Percentiles rank a stretch among this genome's conserved stretches.
Conservation (phyloP, 805 yeast genomes). For the Diddensiella transvaalensis region DNA sequence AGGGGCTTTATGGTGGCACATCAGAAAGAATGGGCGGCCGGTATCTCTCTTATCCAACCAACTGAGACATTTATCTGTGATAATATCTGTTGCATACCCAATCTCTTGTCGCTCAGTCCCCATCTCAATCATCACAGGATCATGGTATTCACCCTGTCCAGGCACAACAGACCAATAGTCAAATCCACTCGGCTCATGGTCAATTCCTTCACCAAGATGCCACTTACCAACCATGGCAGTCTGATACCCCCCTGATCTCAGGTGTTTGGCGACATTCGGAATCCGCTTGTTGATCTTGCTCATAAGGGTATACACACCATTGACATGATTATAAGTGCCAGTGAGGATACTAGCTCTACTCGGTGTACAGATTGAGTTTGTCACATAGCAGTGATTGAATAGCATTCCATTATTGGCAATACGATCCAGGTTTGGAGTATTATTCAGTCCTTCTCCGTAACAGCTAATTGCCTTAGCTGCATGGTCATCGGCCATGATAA, state of each 20-base stretch:
- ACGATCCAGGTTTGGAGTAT: slow-evolving; percentile 3
- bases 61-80: slow-evolving; percentile 5
- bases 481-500: slow-evolving; percentile 13
- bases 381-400: slow-evolving; percentile 6
- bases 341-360: slow-evolving; percentile 13
- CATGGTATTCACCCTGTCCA: slow-evolving; percentile 1
- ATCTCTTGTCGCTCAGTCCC: neutral
- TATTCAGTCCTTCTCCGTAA: slow-evolving; percentile 5
- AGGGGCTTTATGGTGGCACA: slow-evolving; percentile 7
- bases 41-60: slow-evolving; percentile 3
- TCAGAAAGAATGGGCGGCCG: slow-evolving; percentile 3
- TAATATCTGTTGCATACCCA: slow-evolving; percentile 8
- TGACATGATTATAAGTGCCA: slow-evolving; percentile 12
- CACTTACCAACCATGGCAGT: slow-evolving; percentile 12
- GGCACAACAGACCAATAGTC: slow-evolving; percentile 2
- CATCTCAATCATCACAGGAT: slow-evolving; percentile 3
- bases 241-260: slow-evolving; percentile 6
- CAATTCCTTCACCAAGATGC: slow-evolving; percentile 10
- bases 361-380: slow-evolving; percentile 9
- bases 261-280: slow-evolving; percentile 3
- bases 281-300: neutral
- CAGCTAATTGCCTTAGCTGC: slow-evolving; percentile 9
- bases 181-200: slow-evolving; percentile 3
- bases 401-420: slow-evolving; percentile 3
- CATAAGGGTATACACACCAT: slow-evolving; percentile 5